Evolutionary conservation across 306 rosid genomes (phyloP), one percentile per base, ranked within the genome.

Genomic region (Sindora glabra): DNA sequence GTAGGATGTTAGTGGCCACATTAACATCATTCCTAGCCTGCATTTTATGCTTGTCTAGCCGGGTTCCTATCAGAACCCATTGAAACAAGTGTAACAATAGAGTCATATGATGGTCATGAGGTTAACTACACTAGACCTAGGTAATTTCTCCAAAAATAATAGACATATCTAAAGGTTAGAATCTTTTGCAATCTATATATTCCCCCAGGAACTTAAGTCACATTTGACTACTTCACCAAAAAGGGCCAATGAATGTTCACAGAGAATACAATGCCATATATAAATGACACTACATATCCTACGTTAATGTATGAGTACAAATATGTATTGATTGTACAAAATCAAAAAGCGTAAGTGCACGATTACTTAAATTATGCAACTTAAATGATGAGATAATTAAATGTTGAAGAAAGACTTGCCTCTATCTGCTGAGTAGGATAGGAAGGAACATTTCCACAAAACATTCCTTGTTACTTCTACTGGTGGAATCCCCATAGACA

Each of bases 1-100:
- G 79, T 54, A 94, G 97, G 63, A 94, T 94, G 81, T 86, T 84
- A n/a, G 99, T 89, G 3, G 99, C 99, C 65, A 79, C 67, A 73
- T 82, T 89, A 68, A 94, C 76, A 9, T 94, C 97, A 25, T 94
- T 94, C 75, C 95, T 73, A 10, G 99, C 97, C 53, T 80, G 99
- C 81, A 82, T 80, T 21, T n/a, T 89, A 81, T 5, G 99, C 99
- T 75, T 94, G 99, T 71, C 95, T 81, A 11, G 97, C 99, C n/a
- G 87, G 71, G 71, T 74, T 74, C 72, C 94, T 80, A 76, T 94
- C 97, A 56, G 89, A 94, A 9, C 99, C 99, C 99, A 94, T 94
- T 2, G 99, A 86, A 30, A 89, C 87, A 14, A 94, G 86, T 10
- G 97, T 94, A 0, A 76, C 78, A 59, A 94, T 84, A 0, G 97